These are phyloP conservation scores for Scortechinia acanthostroma DNA, from an alignment of 2,329 filamentous ascomycete genomes.

Conservation along the genomic window DNA sequence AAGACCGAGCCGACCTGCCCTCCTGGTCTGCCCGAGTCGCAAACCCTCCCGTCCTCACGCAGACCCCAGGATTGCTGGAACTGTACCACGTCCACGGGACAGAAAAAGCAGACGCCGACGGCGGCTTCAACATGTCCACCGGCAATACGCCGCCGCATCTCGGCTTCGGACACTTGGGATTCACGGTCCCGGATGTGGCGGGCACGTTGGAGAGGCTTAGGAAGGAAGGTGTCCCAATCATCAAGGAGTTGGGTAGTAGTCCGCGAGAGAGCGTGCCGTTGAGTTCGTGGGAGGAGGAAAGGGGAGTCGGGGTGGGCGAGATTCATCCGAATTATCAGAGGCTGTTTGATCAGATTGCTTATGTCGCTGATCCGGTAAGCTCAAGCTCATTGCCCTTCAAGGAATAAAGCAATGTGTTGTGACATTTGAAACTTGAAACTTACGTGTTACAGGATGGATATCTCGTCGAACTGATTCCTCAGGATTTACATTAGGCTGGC, in stretches of 20 bases:
- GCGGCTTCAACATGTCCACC: constrained; percentile 10
- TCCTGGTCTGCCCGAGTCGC: too few relatives aligned
- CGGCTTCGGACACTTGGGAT: constrained; percentile 26
- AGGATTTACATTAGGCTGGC: too few relatives aligned
- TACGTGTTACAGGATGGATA: background rate
- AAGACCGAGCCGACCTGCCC: constrained; percentile 6
- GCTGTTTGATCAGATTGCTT: background rate
- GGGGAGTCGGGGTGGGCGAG: background rate
- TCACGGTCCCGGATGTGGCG: constrained; percentile 23
- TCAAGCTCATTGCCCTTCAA: background rate
- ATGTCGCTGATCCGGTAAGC: background rate
- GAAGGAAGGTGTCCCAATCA: constrained; percentile 15
- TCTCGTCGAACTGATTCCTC: background rate
- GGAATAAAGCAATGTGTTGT: background rate
- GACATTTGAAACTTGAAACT: too few relatives aligned
- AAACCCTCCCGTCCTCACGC: constrained; percentile 15
- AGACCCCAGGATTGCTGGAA: constrained; percentile 22
- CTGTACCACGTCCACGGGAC: constrained; percentile 24
- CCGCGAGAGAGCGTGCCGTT: background rate
- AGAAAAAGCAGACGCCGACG: constrained; percentile 12
- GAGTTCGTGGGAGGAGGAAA: background rate
- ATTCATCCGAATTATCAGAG: background rate
- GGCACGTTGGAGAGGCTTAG: constrained; percentile 17
- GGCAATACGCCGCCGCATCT: constrained; percentile 22
- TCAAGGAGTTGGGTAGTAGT: constrained; percentile 21